These are phyloP conservation scores for Rutstroemia sp. DNA, from an alignment of 2,329 filamentous ascomycete genomes.

Conservation along the genomic window DNA sequence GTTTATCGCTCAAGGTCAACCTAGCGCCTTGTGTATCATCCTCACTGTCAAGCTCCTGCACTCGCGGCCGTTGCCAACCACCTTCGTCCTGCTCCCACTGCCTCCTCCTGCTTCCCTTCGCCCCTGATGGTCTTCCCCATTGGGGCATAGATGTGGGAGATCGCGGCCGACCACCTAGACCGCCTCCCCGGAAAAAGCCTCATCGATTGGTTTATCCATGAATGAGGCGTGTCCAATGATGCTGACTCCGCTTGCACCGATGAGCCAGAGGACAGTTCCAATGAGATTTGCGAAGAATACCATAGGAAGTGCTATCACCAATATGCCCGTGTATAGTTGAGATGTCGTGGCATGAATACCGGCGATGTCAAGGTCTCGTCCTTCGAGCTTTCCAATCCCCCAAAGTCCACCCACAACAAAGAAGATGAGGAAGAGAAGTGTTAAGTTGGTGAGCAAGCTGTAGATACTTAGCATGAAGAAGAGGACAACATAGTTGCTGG, in stretches of 20 bases:
- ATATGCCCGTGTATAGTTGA: constrained; percentile 86
- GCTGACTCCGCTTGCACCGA: constrained; percentile 88
- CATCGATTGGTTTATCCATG: constrained; percentile 98
- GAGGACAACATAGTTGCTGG: constrained; percentile 93
- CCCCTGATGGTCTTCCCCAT: constrained; percentile 99
- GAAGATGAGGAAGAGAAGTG: constrained; percentile 86
- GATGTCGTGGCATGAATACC: constrained; percentile 77
- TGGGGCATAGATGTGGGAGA: constrained; percentile 89
- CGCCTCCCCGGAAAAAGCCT: constrained; percentile 99
- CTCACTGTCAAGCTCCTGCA: constrained; percentile 62
- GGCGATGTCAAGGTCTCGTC: constrained; percentile 81
- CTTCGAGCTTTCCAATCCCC: constrained; percentile 83
- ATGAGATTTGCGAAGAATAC: constrained; percentile 81
- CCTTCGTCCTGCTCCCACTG: constrained; percentile 42
- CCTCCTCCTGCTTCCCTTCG: constrained; percentile 58
- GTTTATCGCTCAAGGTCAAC: constrained; percentile 39
- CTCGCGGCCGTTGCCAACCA: constrained; percentile 40
- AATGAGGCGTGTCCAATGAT: constrained; percentile 92
- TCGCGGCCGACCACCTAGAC: constrained; percentile 99
- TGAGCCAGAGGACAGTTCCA: constrained; percentile 83
- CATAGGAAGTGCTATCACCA: constrained; percentile 76
- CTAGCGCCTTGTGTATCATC: constrained; percentile 46
- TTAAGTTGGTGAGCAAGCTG: constrained; percentile 79
- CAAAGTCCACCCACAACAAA: constrained; percentile 82
- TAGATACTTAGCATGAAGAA: constrained; percentile 96